A percentile compares a stretch with the other conserved stretches of the same genome.
Conservation (phyloP, 116 monocot species). For the Trichopus zeylanicus region DNA sequence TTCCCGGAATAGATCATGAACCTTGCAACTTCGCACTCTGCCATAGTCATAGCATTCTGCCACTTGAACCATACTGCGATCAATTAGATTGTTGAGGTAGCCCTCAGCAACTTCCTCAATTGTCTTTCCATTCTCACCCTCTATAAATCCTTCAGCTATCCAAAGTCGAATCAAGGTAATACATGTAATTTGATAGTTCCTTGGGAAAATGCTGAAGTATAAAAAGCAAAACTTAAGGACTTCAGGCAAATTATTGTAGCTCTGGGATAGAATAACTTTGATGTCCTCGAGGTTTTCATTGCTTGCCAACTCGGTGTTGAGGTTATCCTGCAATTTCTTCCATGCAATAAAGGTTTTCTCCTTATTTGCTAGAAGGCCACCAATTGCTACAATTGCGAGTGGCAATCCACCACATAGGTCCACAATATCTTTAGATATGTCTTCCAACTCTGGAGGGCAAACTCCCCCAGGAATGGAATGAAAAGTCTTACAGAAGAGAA, state of each 20-base stretch:
- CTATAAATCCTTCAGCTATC: conserved; percentile 4
- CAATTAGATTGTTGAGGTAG: conserved; percentile 1
- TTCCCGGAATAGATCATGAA: background rate
- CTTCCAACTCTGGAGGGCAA: background rate
- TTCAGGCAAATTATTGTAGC: conserved; percentile 1
- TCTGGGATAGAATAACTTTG: background rate
- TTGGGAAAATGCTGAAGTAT: conserved; percentile 2
- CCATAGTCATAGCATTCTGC: background rate
- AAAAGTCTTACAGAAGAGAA: conserved; percentile 1
- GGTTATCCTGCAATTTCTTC: background rate
- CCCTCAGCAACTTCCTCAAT: conserved; percentile 3
- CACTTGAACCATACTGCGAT: conserved; percentile 4
- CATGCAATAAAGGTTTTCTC: background rate
- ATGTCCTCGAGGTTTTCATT: background rate
- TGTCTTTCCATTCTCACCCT: background rate
- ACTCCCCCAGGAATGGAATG: background rate
- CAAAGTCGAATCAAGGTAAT: background rate
- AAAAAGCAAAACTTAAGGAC: conserved; percentile 3
- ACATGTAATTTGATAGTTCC: background rate
- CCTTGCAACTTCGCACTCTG: background rate
- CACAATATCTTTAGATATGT: background rate
- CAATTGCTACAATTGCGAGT: background rate
- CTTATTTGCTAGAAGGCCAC: conserved; percentile 4
- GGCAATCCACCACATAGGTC: conserved; percentile 1
- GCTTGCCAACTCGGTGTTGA: background rate